phyloP scores from a whole-genome alignment of 1,139 yeast species.

The Saccharomycopsis phalli region DNA sequence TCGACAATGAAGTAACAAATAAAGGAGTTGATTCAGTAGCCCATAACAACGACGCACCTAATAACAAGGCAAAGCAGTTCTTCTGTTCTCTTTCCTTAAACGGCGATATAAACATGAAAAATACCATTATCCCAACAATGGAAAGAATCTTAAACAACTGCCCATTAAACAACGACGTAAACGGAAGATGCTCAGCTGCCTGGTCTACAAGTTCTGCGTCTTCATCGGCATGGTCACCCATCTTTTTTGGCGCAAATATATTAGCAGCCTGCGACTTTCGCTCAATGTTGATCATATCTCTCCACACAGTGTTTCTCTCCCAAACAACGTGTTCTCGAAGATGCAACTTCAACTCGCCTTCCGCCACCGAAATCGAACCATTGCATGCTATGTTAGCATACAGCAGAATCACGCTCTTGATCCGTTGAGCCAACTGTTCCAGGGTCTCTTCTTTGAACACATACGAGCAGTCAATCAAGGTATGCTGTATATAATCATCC shows the following conservation, averaged over 20 bases:
- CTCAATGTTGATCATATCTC: slow-evolving; percentile 59
- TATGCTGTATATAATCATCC: slow-evolving; percentile 36
- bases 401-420: slow-evolving; percentile 40
- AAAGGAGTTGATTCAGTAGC: slow-evolving; percentile 67
- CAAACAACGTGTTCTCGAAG: slow-evolving; percentile 67
- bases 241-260: slow-evolving; percentile 9
- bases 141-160: slow-evolving; percentile 37
- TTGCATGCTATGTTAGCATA: slow-evolving; percentile 33
- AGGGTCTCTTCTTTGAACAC: slow-evolving; percentile 40
- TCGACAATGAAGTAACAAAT: slow-evolving; percentile 55
- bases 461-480: slow-evolving; percentile 36
- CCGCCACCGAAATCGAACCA: slow-evolving; percentile 29
- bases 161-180: slow-evolving; percentile 28
- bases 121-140: slow-evolving; percentile 38
- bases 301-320: slow-evolving; percentile 69
- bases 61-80: slow-evolving; percentile 59
- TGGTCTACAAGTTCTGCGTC: background rate
- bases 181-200: background rate
- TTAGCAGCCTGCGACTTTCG: slow-evolving; percentile 29
- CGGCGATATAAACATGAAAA: slow-evolving; percentile 45
- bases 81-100: slow-evolving; percentile 52
- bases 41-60: slow-evolving; percentile 61
- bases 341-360: slow-evolving; percentile 47
- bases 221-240: background rate
- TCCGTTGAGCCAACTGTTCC: slow-evolving; percentile 36